Conservation (phyloP, 2,329 filamentous ascomycete species). For the Colletotrichum sp. region DNA sequence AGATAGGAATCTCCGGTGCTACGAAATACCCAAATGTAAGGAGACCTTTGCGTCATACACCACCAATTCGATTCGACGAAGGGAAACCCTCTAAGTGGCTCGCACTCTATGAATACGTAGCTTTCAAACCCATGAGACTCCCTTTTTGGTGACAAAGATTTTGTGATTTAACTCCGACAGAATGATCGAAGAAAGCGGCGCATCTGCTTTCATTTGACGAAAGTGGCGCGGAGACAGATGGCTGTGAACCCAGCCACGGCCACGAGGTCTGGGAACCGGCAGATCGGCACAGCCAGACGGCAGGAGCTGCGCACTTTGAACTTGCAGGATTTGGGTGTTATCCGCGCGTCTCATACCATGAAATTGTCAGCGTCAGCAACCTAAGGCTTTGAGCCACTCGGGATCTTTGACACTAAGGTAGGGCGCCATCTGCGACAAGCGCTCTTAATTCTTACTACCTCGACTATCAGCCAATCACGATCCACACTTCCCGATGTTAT, state of each 20-base stretch:
- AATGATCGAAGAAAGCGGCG: neutral
- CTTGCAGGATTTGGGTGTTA: neutral
- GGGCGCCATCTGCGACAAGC: neutral
- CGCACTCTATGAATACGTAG: neutral
- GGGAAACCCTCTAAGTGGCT: neutral
- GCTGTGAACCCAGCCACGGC: neutral
- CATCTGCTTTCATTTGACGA: neutral
- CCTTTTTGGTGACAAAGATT: neutral
- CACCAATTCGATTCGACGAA: neutral
- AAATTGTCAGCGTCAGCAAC: neutral
- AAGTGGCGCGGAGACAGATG: neutral
- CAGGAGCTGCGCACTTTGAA: neutral
- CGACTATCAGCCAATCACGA: neutral
- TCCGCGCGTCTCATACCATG: neutral
- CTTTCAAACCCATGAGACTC: neutral
- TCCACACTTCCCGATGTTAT: neutral
- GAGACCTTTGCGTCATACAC: neutral
- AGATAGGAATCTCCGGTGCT: fast-evolving
- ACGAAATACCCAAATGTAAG: neutral
- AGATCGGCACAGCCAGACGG: neutral
- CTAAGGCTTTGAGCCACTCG: neutral
- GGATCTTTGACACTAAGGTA: neutral
- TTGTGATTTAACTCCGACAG: neutral
- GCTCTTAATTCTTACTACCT: neutral
- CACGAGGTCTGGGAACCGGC: neutral